phyloP scores from a whole-genome alignment of 352 stramenopile genomes.

The Thalassiosira livingstoniorum region DNA sequence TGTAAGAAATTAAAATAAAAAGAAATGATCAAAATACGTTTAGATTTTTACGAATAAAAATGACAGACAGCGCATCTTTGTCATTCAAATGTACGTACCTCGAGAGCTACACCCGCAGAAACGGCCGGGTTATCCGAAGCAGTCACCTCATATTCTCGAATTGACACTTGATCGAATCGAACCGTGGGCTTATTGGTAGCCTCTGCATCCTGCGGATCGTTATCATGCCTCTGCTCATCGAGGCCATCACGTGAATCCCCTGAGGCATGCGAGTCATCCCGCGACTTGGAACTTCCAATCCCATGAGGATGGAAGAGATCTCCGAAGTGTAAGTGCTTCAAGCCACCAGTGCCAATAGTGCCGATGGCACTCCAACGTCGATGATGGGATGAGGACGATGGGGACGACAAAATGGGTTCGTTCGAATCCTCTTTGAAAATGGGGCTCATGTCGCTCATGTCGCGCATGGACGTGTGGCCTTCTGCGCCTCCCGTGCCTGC shows the following conservation, averaged over 20 bases:
- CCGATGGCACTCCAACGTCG: neutral
- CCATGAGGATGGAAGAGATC: neutral
- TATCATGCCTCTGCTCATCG: too few relatives aligned
- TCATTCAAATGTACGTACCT: constrained; percentile 13
- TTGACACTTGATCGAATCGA: constrained; percentile 18
- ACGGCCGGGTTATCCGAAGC: constrained; percentile 19
- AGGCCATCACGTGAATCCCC: neutral
- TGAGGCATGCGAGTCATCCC: neutral
- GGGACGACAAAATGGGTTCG: too few relatives aligned
- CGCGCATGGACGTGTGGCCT: too few relatives aligned
- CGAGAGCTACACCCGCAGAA: constrained; percentile 9
- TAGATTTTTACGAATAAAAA: neutral
- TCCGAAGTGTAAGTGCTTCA: neutral
- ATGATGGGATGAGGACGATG: neutral
- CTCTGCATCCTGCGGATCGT: neutral
- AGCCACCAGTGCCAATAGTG: too few relatives aligned
- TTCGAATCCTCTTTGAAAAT: too few relatives aligned
- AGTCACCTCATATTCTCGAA: constrained; percentile 32
- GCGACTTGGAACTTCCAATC: neutral
- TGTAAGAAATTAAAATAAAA: too few relatives aligned
- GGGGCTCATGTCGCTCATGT: too few relatives aligned
- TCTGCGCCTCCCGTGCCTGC: too few relatives aligned
- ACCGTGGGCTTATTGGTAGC: neutral
- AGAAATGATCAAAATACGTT: neutral
- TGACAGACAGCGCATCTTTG: neutral